Conservation (phyloP, 1,139 yeast species). For the Neolecta irregularis region DNA sequence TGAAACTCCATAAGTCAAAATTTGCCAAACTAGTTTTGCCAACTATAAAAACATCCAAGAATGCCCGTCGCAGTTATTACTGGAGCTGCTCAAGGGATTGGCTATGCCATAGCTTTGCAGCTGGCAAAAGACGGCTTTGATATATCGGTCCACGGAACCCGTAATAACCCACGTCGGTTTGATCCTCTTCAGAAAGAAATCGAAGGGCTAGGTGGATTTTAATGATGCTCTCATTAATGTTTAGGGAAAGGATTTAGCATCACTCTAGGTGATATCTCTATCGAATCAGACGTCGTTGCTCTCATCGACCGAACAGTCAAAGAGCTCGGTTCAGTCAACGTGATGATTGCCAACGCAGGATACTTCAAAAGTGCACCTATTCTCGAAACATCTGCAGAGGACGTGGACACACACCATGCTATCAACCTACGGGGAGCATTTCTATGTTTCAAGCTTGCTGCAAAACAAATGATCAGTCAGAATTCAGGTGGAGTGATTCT, state of each 20-base stretch:
- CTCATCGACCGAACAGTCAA: not conserved
- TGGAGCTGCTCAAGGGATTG: conserved; percentile 96
- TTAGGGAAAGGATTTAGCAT: too few species aligned
- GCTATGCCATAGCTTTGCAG: conserved; percentile 77
- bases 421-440: conserved; percentile 24
- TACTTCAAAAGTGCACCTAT: conserved; percentile 19
- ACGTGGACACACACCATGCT: conserved; percentile 16
- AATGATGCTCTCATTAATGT: too few species aligned
- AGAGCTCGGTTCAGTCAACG: not conserved
- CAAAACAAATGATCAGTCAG: conserved; percentile 18
- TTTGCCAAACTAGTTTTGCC: too few species aligned
- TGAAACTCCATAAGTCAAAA: too few species aligned
- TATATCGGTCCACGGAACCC: too few species aligned
- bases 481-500: conserved; percentile 18
- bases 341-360: conserved; percentile 19
- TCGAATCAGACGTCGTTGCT: too few species aligned
- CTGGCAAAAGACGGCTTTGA: conserved; percentile 77
- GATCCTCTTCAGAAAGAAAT: too few species aligned
- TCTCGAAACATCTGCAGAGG: conserved; percentile 19
- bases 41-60: too few species aligned
- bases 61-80: conserved; percentile 91
- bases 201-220: too few species aligned
- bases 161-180: too few species aligned
- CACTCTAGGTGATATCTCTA: too few species aligned
- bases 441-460: conserved; percentile 25